These are phyloP conservation scores for Claviceps pazoutovae DNA, from an alignment of 2,329 filamentous ascomycete genomes.

Conservation along the genomic window DNA sequence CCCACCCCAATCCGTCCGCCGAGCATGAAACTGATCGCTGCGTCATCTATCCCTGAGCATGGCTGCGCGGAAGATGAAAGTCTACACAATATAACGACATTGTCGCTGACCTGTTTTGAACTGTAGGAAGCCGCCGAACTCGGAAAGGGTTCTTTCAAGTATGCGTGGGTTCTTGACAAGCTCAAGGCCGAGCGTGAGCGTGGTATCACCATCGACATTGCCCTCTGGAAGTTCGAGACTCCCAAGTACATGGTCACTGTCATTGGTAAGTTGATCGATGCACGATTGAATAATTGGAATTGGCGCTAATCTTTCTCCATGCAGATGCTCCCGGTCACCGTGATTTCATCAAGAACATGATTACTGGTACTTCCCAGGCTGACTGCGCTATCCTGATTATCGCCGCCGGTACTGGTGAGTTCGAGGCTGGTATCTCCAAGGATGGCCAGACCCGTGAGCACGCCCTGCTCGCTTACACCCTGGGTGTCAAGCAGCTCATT, in stretches of 20 bases:
- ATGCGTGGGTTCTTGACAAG: constrained; percentile 99
- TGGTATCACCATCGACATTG: constrained; percentile 99
- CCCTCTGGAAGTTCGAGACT: constrained; percentile 99
- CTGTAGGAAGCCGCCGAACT: constrained; percentile 90
- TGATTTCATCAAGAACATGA: constrained; percentile 99
- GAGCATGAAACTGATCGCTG: too few species aligned
- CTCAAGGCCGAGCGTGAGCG: constrained; percentile 97
- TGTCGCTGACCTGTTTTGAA: constrained; percentile 6
- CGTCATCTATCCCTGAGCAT: not conserved
- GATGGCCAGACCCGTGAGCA: constrained; percentile 99
- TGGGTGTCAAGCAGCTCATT: constrained; percentile 99
- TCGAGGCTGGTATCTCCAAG: constrained; percentile 99
- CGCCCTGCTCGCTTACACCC: constrained; percentile 98
- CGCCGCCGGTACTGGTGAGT: constrained; percentile 99
- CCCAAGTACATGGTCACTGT: constrained; percentile 96
- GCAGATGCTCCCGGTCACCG: constrained; percentile 94
- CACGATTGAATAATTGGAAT: too few species aligned
- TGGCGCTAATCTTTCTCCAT: too few species aligned
- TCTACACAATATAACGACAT: not conserved
- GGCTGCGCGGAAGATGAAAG: too few species aligned
- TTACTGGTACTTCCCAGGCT: constrained; percentile 99
- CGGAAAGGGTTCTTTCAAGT: constrained; percentile 99
- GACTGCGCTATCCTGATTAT: constrained; percentile 99
- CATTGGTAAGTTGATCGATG: constrained; percentile 50
- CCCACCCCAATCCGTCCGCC: too few species aligned